Conservation (phyloP, 202 grass and related monocot species). For the Eragrostis tef region DNA sequence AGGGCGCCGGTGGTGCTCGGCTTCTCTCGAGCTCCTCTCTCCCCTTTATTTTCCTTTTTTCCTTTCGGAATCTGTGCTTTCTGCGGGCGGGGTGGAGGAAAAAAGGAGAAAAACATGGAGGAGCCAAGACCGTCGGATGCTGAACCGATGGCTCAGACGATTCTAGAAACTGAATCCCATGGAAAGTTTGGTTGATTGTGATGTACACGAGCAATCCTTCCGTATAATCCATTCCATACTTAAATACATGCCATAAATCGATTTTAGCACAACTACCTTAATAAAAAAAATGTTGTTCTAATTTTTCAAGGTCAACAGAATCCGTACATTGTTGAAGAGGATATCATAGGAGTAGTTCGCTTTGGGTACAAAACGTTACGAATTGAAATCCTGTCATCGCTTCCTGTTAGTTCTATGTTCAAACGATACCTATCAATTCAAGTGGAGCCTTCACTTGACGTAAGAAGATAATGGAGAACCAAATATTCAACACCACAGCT, state of each 20-base stretch:
- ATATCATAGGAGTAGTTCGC: too few relatives aligned
- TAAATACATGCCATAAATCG: too few relatives aligned
- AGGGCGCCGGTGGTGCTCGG: slow-evolving; percentile 23
- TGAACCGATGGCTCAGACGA: neutral
- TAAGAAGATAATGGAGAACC: neutral
- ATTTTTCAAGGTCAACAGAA: too few relatives aligned
- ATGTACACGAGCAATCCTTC: too few relatives aligned
- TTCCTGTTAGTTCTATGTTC: neutral
- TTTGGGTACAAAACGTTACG: too few relatives aligned
- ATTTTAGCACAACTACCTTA: too few relatives aligned
- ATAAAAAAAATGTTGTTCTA: too few relatives aligned
- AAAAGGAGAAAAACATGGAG: neutral
- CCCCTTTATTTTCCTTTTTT: neutral
- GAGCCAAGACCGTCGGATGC: neutral
- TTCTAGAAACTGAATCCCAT: neutral
- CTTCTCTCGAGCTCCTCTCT: neutral
- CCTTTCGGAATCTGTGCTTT: slow-evolving; percentile 1
- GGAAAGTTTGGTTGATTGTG: neutral
- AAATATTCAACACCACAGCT: too few relatives aligned
- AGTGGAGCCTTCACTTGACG: neutral
- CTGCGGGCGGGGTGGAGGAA: neutral
- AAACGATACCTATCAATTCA: neutral
- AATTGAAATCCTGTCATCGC: too few relatives aligned
- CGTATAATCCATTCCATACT: too few relatives aligned
- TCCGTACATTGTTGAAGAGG: too few relatives aligned